Conservation (phyloP, 345 rosid species). For the thale cress (Arabidopsis thaliana) region TAIR10.1 NC_003074.8:8437501-8438000, state of each 20-base stretch:
- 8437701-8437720: neutral
- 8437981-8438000: neutral
- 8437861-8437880: neutral
- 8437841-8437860: neutral
- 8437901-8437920: neutral
- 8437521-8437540: slow-evolving; percentile 52
- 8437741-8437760: slow-evolving; percentile 31
- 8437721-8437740: slow-evolving; percentile 1
- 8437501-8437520: slow-evolving; percentile 66
- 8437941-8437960: neutral
- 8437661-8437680: slow-evolving; percentile 1
- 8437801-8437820: slow-evolving; percentile 32
- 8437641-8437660: slow-evolving; percentile 57
- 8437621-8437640: slow-evolving; percentile 80
- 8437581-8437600: slow-evolving; percentile 75
- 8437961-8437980: neutral
- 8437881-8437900: neutral
- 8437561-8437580: slow-evolving; percentile 64
- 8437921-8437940: neutral
- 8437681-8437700: neutral
- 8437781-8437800: slow-evolving; percentile 5
- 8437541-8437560: slow-evolving; percentile 57
- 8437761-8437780: slow-evolving; percentile 31
- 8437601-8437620: slow-evolving; percentile 57
- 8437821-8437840: neutral